Conservation (phyloP, 805 yeast genomes). For the Hanseniaspora clermontiae region DNA sequence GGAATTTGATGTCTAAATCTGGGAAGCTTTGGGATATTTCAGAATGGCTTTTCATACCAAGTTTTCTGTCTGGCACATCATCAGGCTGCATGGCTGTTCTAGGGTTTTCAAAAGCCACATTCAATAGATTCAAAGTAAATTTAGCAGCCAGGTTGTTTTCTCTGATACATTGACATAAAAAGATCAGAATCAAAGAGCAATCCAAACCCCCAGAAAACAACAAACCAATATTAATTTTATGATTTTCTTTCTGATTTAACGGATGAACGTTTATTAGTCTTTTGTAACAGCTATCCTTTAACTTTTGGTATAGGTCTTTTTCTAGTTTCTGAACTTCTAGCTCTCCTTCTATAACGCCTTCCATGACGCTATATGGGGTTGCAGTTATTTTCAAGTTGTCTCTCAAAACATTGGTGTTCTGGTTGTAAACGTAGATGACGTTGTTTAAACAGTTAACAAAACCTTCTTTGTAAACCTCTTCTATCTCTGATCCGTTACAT, state of each 20-base stretch:
- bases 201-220: constrained; percentile 93
- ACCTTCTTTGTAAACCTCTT: constrained; percentile 10
- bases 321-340: background rate
- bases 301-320: constrained; percentile 20
- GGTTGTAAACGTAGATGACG: constrained; percentile 34
- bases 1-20: constrained; percentile 33
- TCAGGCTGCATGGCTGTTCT: constrained; percentile 48
- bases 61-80: constrained; percentile 74
- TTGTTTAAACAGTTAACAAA: constrained; percentile 49
- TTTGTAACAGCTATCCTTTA: constrained; percentile 33
- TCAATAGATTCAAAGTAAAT: constrained; percentile 55
- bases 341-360: constrained; percentile 2
- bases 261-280: constrained; percentile 56
- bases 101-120: constrained; percentile 87
- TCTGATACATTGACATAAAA: constrained; percentile 28
- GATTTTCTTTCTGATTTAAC: constrained; percentile 25
- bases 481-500: constrained; percentile 20
- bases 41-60: constrained; percentile 54
- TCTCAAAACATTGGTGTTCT: constrained; percentile 17
- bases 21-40: constrained; percentile 37
- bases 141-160: constrained; percentile 15
- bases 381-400: constrained; percentile 16
- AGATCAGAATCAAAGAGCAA: constrained; percentile 66
- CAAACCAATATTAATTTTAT: constrained; percentile 38
- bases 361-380: constrained; percentile 18